Percentiles rank a stretch among this genome's conserved stretches.
These are phyloP conservation scores for Osmozyma mogii DNA, from an alignment of 805 yeast species.

Conservation along the genomic window DNA sequence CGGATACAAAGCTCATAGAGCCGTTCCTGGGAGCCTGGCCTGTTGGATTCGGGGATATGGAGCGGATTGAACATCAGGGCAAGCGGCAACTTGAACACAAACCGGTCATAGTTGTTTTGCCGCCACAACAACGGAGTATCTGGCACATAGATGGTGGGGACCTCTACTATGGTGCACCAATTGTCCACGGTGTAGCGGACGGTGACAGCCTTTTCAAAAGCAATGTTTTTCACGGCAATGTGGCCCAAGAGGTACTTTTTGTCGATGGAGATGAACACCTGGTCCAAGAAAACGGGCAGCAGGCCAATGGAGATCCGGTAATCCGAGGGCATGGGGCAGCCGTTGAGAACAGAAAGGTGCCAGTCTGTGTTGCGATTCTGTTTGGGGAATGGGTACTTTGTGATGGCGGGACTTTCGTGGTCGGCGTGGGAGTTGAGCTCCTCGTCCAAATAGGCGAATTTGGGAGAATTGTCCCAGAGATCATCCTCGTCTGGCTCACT, in stretches of 20 bases:
- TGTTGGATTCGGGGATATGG: conserved; percentile 4
- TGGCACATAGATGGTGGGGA: conserved; percentile 52
- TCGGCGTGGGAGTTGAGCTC: conserved; percentile 12
- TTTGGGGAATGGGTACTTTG: conserved; percentile 16
- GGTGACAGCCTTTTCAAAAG: conserved; percentile 59
- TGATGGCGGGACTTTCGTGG: conserved; percentile 5
- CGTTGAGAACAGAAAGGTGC: conserved; percentile 36
- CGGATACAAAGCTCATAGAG: conserved; percentile 46
- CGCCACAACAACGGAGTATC: conserved; percentile 46
- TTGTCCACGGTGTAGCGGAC: conserved; percentile 68
- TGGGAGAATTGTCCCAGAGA: conserved; percentile 9
- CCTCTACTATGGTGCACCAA: conserved; percentile 72
- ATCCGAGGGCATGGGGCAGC: conserved; percentile 40
- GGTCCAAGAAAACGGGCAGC: conserved; percentile 53
- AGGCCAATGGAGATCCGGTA: conserved; percentile 23
- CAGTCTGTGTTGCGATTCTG: conserved; percentile 25
- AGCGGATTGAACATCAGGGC: conserved; percentile 31
- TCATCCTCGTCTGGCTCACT: conserved; percentile 11
- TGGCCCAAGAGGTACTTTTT: conserved; percentile 58
- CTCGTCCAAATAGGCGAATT: conserved; percentile 12
- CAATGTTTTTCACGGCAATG: conserved; percentile 68
- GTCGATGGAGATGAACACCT: conserved; percentile 51
- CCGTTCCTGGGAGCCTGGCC: conserved; percentile 12
- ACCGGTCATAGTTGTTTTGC: conserved; percentile 56
- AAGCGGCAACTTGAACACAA: conserved; percentile 54